phyloP scores from a whole-genome alignment of 768 basidiomycete genomes.

The Russula emetica region DNA sequence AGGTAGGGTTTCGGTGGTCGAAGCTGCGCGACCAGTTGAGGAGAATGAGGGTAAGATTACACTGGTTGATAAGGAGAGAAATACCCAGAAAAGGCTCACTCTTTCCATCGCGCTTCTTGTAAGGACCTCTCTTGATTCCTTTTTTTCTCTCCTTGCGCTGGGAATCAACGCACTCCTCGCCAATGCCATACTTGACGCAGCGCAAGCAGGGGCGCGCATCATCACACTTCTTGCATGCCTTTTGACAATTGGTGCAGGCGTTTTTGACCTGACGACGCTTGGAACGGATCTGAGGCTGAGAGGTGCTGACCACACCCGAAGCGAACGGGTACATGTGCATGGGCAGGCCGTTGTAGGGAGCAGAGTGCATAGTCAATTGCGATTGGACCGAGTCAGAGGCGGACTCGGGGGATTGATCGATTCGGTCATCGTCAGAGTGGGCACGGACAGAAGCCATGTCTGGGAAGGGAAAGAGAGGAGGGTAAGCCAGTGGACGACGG shows the following conservation, averaged over 20 bases:
- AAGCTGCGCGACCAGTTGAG: constrained; percentile 50
- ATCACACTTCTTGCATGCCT: constrained; percentile 90
- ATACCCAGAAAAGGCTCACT: constrained; percentile 45
- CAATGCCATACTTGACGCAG: constrained; percentile 86
- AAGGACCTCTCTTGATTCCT: constrained; percentile 81
- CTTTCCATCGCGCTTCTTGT: constrained; percentile 95
- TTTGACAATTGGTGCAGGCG: constrained; percentile 87
- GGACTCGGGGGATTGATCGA: constrained; percentile 31
- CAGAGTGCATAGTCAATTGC: constrained; percentile 50
- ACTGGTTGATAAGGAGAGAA: constrained; percentile 26
- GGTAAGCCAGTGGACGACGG: constrained; percentile 18
- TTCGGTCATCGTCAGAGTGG: constrained; percentile 39
- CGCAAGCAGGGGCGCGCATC: constrained; percentile 89
- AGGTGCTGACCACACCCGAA: constrained; percentile 41
- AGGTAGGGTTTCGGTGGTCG: constrained; percentile 42
- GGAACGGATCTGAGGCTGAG: constrained; percentile 53
- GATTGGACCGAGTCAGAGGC: constrained; percentile 39
- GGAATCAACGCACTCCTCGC: constrained; percentile 85
- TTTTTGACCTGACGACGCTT: constrained; percentile 90
- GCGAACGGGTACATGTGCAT: constrained; percentile 73
- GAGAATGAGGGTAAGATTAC: constrained; percentile 26
- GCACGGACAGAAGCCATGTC: constrained; percentile 27
- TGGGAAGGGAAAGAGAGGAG: constrained; percentile 9
- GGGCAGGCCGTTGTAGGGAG: constrained; percentile 49
- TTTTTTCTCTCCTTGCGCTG: constrained; percentile 90